A percentile compares a stretch with the other conserved stretches of the same genome.
These are phyloP conservation scores for Fonsecaea multimorphosa DNA, from an alignment of 2,329 filamentous ascomycete species.

Conservation along the genomic window DNA sequence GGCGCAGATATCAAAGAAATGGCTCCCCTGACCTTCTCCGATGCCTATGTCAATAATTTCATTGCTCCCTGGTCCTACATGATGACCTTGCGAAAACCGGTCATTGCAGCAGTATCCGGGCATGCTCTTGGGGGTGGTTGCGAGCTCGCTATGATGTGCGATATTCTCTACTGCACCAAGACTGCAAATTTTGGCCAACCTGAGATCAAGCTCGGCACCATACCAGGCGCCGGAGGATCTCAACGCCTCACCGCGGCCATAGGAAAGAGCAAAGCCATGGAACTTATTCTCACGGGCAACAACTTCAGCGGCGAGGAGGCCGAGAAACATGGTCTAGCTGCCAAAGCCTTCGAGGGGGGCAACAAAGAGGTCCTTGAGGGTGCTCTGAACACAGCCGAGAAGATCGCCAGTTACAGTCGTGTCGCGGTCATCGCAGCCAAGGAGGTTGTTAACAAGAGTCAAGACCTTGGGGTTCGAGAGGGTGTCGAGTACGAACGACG, in stretches of 20 bases:
- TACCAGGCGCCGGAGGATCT: constrained; percentile 89
- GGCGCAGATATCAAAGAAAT: constrained; percentile 99
- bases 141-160: constrained; percentile 96
- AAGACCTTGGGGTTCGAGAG: constrained; percentile 84
- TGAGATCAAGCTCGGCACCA: constrained; percentile 92
- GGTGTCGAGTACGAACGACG: constrained; percentile 94
- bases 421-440: constrained; percentile 90
- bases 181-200: constrained; percentile 93
- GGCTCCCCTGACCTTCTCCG: constrained; percentile 86
- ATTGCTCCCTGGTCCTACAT: constrained; percentile 94
- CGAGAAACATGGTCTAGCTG: constrained; percentile 87
- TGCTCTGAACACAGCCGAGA: constrained; percentile 81
- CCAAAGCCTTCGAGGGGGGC: constrained; percentile 73
- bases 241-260: constrained; percentile 84
- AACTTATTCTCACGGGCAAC: constrained; percentile 84
- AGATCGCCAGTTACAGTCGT: constrained; percentile 82
- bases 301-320: constrained; percentile 85
- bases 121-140: constrained; percentile 95
- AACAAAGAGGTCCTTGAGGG: constrained; percentile 83
- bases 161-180: constrained; percentile 88
- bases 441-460: constrained; percentile 99
- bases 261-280: constrained; percentile 87
- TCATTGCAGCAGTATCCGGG: constrained; percentile 92
- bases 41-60: constrained; percentile 87
- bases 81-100: constrained; percentile 85